Base-by-base conservation (phyloP, 768 basidiomycete genomes). In the Lactarius hatsudake region DNA sequence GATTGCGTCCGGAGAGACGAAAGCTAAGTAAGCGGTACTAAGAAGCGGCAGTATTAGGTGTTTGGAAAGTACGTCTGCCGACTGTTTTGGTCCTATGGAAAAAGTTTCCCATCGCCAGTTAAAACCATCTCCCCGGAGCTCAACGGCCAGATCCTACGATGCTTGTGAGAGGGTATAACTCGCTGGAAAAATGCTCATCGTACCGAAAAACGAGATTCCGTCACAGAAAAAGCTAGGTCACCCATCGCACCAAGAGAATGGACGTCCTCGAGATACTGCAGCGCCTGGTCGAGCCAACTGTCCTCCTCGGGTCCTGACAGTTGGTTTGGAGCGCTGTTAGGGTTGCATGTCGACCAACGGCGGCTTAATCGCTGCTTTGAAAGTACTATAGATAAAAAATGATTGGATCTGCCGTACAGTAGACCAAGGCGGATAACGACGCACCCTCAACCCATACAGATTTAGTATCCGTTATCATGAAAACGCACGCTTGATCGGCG, bases 51-150 rank as follows among this genome's bases (percentile, higher is more conserved):
- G 79, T 69, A 93, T 86, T 69, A 93, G 84, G 71, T 93, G 91
- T 69, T 82, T 88, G 67, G 91, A 93, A 61, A 93, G 81, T 63
- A 91, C 79, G 60, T 90, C 88, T 66, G 91, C 85, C 42, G 90
- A 88, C 38, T 76, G 71, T 75, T 81, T 87, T 74, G 86, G 79
- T 9, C 90, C 89, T 43, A 89, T 73, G 69, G 82, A 83, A 74
- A 81, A 84, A 18, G 87, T 83, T 75, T 93, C 89, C 91, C 91
- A 93, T 78, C 83, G 81, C 90, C 90, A 93, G 79, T 84, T 86
- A 76, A 90, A 88, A 10, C 77, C 74, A 28, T 82, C 81, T 67
- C 80, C 84, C 71, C 84, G 83, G 40, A 92, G 70, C 71, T 83
- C 81, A 65, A 91, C 81, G 5, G 88, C 83, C 30, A 89, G 72